Evolutionary conservation across 352 stramenopile genomes (phyloP).

Genomic region (Globisporangium cystogenes): DNA sequence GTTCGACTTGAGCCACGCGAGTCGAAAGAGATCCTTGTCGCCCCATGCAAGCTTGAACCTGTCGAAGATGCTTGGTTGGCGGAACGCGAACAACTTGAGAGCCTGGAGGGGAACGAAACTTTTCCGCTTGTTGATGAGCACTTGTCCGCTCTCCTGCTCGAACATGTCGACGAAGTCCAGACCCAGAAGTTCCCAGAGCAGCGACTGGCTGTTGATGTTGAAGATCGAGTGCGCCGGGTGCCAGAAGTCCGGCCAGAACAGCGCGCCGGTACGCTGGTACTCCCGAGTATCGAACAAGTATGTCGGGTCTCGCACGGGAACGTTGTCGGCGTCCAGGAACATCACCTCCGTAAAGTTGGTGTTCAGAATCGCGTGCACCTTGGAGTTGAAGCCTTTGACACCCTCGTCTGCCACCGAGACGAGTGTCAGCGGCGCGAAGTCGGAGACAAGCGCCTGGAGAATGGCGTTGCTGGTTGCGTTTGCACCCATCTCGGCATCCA

Average conservation of each 20-base stretch:
- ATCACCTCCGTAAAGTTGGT: conserved; percentile 31
- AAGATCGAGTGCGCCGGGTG: conserved; percentile 54
- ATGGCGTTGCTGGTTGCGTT: conserved; percentile 17
- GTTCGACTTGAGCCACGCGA: conserved; percentile 46
- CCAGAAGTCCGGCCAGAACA: conserved; percentile 71
- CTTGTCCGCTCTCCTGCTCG: conserved; percentile 61
- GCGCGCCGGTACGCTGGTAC: conserved; percentile 27
- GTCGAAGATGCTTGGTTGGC: conserved; percentile 29
- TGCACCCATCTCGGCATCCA: conserved; percentile 27
- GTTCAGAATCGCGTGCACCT: conserved; percentile 36
- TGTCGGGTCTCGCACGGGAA: conserved; percentile 37
- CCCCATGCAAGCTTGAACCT: conserved; percentile 33
- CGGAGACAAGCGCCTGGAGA: conserved; percentile 15
- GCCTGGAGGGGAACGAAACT: conserved; percentile 25
- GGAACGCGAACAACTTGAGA: conserved; percentile 35
- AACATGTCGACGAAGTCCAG: conserved; percentile 54
- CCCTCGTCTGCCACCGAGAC: conserved; percentile 17
- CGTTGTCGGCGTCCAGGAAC: conserved; percentile 53
- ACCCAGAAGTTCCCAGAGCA: conserved; percentile 47
- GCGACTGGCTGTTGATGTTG: conserved; percentile 38
- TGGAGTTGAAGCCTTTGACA: conserved; percentile 40
- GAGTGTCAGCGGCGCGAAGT: conserved; percentile 22
- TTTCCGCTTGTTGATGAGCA: conserved; percentile 39
- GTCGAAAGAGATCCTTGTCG: conserved; percentile 55
- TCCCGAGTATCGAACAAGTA: conserved; percentile 37